Conservation (phyloP, 23 red algal species). For the Gracilaria domingensis region DNA sequence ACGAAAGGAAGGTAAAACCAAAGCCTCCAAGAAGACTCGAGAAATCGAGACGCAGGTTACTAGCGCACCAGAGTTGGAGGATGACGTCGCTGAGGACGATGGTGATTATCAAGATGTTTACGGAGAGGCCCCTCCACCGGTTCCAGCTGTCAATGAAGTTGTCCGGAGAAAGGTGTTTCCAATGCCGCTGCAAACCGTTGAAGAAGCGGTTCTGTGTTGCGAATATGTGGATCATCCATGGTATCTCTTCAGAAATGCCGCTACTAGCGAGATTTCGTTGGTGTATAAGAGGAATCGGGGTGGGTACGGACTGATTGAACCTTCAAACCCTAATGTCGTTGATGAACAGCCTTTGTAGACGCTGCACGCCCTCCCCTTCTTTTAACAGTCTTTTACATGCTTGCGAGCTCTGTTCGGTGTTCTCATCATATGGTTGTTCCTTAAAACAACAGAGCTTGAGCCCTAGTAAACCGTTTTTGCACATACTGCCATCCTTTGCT, state of each 20-base stretch:
- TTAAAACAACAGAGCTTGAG: not conserved
- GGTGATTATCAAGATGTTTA: conserved; percentile 47
- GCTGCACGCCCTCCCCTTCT: not conserved
- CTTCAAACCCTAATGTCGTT: conserved; percentile 52
- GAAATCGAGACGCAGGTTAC: not conserved
- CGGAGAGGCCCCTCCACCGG: not conserved
- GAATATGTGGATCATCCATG: conserved; percentile 96
- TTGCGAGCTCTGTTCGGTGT: conserved; percentile 2
- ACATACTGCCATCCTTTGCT: not conserved
- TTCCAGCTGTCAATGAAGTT: conserved; percentile 74
- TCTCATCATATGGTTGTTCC: not conserved
- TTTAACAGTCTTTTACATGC: conserved; percentile 20
- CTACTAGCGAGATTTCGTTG: conserved; percentile 84
- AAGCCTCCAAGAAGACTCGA: conserved; percentile 1
- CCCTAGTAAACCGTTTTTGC: conserved; percentile 4
- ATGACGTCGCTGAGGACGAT: conserved; percentile 39
- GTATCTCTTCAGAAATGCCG: conserved; percentile 91
- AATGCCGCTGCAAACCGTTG: conserved; percentile 86
- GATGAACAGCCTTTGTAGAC: conserved; percentile 53
- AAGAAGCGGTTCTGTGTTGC: conserved; percentile 85
- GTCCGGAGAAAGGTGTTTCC: conserved; percentile 81
- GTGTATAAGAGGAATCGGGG: conserved; percentile 94
- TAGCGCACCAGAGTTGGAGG: conserved; percentile 7
- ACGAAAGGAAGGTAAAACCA: conserved; percentile 54
- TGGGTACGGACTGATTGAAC: conserved; percentile 93